Evolutionary conservation across 805 yeast genomes (phyloP), one percentile per base, ranked within the genome.

Genomic region (Torulaspora microellipsoides): DNA sequence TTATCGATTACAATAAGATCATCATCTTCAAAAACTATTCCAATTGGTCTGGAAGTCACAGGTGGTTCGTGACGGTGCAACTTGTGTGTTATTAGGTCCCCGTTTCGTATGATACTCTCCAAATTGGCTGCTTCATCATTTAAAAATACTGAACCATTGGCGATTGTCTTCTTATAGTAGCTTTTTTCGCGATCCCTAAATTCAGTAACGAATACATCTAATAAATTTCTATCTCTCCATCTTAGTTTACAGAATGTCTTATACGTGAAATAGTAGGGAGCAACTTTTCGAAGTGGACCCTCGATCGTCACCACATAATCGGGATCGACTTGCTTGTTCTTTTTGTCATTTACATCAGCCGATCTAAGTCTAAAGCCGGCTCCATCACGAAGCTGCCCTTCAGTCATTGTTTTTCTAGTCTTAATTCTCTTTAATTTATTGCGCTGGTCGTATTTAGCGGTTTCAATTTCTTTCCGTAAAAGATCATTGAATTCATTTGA

Each of bases 51-150:
- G 43, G 67, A 46, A 42, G 83, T 65, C 2, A 90, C 90, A 0
- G 95, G 78, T 2, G 97, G 96, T 59, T 93, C 99, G 58, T 91
- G 97, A 38, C 93, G 76, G 59, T 89, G 97, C 38, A 82, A 71
- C 40, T 81, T 68, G 64, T 91, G 96, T 23, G 79, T 73, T 13
- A 91, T 82, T 32, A 83, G 68, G 53, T 90, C 96, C 0, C 98
- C 97, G 59, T 90, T 87, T 34, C 77, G 67, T 5, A 93, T 77
- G 0, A 81, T 61, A 0, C 86, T 73, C 9, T 86, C 87, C 14
- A 81, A 53, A 31, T 67, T 65, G 0, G 96, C 91, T 0, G 77
- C 71, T 42, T 74, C 64, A 28, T 75, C 78, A 60, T 88, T 89
- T n/a, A 93, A 58, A 2, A 78, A 70, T 1, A 93, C 96, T 49